These are phyloP conservation scores for Kandelia obovata DNA, from an alignment of 345 rosid species.

Conservation along the genomic window DNA sequence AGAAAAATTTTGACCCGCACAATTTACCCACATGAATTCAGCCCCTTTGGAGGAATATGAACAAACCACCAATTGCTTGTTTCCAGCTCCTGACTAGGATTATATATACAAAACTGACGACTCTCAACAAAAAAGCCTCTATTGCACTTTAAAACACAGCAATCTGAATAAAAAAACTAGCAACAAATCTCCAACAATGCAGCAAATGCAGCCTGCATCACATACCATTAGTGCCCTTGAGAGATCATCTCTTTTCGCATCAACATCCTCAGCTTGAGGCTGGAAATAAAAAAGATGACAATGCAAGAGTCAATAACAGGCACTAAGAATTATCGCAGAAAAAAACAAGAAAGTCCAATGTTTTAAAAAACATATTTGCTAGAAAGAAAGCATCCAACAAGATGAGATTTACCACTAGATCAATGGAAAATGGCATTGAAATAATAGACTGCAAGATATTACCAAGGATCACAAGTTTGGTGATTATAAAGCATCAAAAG, in stretches of 20 bases:
- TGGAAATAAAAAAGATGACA: constrained; percentile 25
- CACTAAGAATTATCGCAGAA: background rate
- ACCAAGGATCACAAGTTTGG: background rate
- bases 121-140: background rate
- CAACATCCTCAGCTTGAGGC: constrained; percentile 56
- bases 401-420: background rate
- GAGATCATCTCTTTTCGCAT: constrained; percentile 66
- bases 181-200: background rate
- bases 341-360: background rate
- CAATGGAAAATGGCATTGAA: constrained; percentile 3
- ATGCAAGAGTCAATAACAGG: constrained; percentile 10
- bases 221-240: constrained; percentile 75
- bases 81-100: background rate
- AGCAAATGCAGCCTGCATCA: constrained; percentile 16
- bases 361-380: background rate
- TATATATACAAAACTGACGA: no score
- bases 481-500: background rate
- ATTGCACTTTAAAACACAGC: no score
- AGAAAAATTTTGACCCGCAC: background rate
- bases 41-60: background rate
- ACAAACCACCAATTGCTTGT: background rate
- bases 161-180: no score
- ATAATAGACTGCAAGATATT: background rate
- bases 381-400: background rate
- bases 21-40: background rate